Evolutionary conservation across 371 early-diverging fungal genomes (phyloP), one percentile per base, ranked within the genome.

Genomic region (Batkoa obscura): DNA sequence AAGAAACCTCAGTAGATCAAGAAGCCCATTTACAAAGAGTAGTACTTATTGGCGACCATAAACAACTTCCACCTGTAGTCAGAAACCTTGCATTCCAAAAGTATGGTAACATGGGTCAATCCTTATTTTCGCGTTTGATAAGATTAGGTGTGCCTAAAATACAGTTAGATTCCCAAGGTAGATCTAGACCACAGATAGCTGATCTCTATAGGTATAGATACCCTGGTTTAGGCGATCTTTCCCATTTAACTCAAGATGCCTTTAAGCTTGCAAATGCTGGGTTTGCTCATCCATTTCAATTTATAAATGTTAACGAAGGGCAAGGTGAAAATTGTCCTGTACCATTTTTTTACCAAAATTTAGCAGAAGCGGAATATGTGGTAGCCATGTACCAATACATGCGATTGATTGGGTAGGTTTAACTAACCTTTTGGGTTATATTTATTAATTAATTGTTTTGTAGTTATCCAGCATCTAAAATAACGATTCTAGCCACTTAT

Each of bases 341-440:
- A 1, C 79, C 79, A 6, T 75, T 79, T 59, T 87, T 79, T 46
- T 81, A 74, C 63, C 64, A 96, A 68, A 96, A 96, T 63, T 65
- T 95, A 53, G 93, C 86, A n/a, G 97, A 96, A 62, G 97, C 97
- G 30, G 97, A 96, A 69, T 94, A 86, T 61, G 72, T 86, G 2
- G 96, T 96, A 4, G 92, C 94, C 3, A 69, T 81, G 9, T 96
- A 77, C 72, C 90, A 89, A 69, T 96, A 93, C 71, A 91, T 96
- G 97, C 79, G 92, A 23, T 66, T 93, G 43, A 52, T 86, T 36
- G 97, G 97, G 62, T 70, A 66, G 53, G 54, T 34, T 3, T 32
- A 23, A 30, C n/a, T 37, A 43, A 52, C n/a, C 56, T 47, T 23
- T 50, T 59, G 13, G 37, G 34, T 70, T 34, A 60, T 43, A 13